Percentiles rank a stretch among this genome's conserved stretches.
phyloP scores from a whole-genome alignment of 495 filamentous ascomycete species.

The Xylaria nigripes region DNA sequence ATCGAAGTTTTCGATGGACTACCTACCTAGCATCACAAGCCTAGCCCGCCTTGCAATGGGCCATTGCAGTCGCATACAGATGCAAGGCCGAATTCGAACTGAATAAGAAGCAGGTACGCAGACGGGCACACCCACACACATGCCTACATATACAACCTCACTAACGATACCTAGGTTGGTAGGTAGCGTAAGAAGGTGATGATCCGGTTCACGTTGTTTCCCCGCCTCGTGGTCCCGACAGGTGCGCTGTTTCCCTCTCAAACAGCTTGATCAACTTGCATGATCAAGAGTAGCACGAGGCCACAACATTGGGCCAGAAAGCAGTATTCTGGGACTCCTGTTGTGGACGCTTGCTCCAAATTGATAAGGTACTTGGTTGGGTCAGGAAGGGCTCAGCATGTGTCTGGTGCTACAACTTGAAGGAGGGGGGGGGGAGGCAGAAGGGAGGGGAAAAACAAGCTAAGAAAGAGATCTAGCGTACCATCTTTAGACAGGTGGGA shows the following conservation, averaged over 20 bases:
- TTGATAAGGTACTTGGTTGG: conserved; percentile 5
- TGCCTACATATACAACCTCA: neutral
- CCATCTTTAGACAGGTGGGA: neutral
- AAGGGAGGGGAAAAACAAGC: conserved; percentile 4
- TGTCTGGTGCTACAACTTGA: neutral
- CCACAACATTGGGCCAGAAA: conserved; percentile 23
- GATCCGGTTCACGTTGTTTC: neutral
- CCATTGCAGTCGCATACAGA: conserved; percentile 9
- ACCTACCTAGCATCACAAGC: conserved; percentile 4
- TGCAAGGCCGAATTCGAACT: conserved; percentile 6
- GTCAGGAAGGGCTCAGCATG: conserved; percentile 3
- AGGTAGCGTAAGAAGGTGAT: neutral
- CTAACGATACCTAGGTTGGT: neutral
- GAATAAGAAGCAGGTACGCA: conserved; percentile 12
- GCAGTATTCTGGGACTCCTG: conserved; percentile 9
- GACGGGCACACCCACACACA: neutral
- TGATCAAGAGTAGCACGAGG: conserved; percentile 24
- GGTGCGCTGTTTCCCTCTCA: neutral
- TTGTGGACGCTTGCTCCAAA: conserved; percentile 15
- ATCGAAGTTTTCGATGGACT: conserved; percentile 9
- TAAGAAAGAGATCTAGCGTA: conserved; percentile 14
- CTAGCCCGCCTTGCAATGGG: neutral
- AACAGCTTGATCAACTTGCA: conserved; percentile 14
- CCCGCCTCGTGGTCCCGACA: neutral
- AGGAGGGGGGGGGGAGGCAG: neutral